phyloP scores from a whole-genome alignment of 2,329 filamentous ascomycete species.

The Eutypa lata region DNA sequence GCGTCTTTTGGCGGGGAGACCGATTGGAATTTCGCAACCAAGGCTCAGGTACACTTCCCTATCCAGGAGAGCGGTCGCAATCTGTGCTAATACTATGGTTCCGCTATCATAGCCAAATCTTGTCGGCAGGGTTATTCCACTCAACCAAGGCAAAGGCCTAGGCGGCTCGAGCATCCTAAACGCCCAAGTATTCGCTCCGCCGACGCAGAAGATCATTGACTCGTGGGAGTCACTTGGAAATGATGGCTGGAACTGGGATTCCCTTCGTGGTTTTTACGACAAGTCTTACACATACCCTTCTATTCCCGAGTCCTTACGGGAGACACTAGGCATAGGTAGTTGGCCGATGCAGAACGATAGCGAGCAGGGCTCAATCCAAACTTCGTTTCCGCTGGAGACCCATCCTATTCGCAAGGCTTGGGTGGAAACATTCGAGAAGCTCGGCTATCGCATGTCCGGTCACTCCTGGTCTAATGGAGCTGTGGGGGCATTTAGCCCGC shows the following conservation, averaged over 20 bases:
- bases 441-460: neutral
- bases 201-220: neutral
- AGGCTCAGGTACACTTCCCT: neutral
- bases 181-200: conserved; percentile 3
- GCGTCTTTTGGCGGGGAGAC: neutral
- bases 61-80: neutral
- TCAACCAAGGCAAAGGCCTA: conserved; percentile 3
- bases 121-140: neutral
- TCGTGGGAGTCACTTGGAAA: conserved; percentile 3
- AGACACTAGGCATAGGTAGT: neutral
- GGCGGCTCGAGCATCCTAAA: conserved; percentile 1
- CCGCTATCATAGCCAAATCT: neutral
- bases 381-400: neutral
- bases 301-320: neutral
- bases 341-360: conserved; percentile 1
- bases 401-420: conserved; percentile 3
- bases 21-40: neutral
- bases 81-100: neutral
- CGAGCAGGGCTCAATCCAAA: conserved; percentile 3
- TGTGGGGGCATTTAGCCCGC: neutral
- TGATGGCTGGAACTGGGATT: conserved; percentile 3
- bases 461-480: neutral
- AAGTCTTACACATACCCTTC: conserved; percentile 1
- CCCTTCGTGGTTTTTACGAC: neutral
- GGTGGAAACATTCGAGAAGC: neutral